These are phyloP conservation scores for Tetracladium marchalianum DNA, from an alignment of 495 filamentous ascomycete genomes.

Conservation along the genomic window DNA sequence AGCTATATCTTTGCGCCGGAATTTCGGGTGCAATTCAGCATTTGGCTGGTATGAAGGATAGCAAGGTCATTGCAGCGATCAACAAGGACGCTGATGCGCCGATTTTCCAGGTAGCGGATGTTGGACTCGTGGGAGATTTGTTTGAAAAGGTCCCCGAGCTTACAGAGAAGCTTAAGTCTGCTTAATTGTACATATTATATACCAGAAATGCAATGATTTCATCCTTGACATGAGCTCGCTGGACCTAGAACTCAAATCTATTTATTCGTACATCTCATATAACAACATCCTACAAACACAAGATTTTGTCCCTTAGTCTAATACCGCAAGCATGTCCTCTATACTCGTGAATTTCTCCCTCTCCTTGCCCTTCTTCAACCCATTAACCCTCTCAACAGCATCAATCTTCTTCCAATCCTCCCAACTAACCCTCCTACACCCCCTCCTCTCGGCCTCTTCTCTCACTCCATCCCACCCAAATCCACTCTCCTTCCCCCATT, in stretches of 20 bases:
- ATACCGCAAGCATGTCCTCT: slow-evolving; percentile 68
- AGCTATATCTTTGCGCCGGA: slow-evolving; percentile 89
- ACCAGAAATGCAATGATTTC: too few species aligned
- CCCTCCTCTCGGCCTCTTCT: slow-evolving; percentile 37
- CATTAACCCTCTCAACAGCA: slow-evolving; percentile 58
- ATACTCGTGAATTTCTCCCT: slow-evolving; percentile 76
- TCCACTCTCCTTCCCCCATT: slow-evolving; percentile 21
- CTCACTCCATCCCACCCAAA: slow-evolving; percentile 71
- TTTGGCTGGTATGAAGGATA: slow-evolving; percentile 99
- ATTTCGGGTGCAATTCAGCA: slow-evolving; percentile 98
- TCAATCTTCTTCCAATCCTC: slow-evolving; percentile 82
- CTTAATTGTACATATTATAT: slow-evolving; percentile 27
- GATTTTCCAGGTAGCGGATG: slow-evolving; percentile 96
- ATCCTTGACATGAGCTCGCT: too few species aligned
- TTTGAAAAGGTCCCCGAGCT: slow-evolving; percentile 94
- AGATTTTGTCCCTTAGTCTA: slow-evolving; percentile 18
- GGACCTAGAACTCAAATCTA: slow-evolving; percentile 60
- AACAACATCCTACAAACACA: slow-evolving; percentile 7
- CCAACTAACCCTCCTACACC: slow-evolving; percentile 61
- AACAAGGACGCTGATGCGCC: slow-evolving; percentile 97
- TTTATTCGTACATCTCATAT: background rate
- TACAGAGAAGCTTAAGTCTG: slow-evolving; percentile 80
- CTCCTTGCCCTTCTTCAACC: slow-evolving; percentile 57
- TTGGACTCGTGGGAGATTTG: slow-evolving; percentile 88
- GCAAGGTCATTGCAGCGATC: slow-evolving; percentile 97